These are phyloP conservation scores for Ustilago lituana DNA, from an alignment of 1,284 basidiomycete species.

Conservation along the genomic window DNA sequence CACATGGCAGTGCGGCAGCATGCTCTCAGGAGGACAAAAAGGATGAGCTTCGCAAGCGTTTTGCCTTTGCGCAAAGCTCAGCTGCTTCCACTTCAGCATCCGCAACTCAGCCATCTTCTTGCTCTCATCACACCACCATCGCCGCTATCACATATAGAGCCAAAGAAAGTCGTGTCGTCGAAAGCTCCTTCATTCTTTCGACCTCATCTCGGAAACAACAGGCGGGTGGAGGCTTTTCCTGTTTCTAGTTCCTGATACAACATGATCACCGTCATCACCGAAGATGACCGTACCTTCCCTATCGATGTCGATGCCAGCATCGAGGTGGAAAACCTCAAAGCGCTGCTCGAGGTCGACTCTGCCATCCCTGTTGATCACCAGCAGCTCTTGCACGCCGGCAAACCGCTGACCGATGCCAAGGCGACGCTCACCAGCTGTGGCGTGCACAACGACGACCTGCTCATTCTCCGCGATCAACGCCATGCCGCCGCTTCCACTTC, in stretches of 20 bases:
- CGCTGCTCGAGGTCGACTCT: conserved; percentile 58
- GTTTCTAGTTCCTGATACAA: too few species aligned
- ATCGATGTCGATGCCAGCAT: conserved; percentile 59
- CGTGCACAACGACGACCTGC: conserved; percentile 56
- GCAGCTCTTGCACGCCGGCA: conserved; percentile 43
- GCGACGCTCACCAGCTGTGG: conserved; percentile 51
- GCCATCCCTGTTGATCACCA: conserved; percentile 51
- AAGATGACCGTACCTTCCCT: conserved; percentile 55
- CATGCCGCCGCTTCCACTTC: not conserved
- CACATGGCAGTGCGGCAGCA: too few species aligned
- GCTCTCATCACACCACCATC: not conserved
- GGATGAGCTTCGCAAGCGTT: conserved; percentile 6
- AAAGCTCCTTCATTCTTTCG: too few species aligned
- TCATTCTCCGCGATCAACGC: conserved; percentile 40
- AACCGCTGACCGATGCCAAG: conserved; percentile 39
- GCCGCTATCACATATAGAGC: too few species aligned
- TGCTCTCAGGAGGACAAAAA: too few species aligned
- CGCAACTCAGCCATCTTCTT: not conserved
- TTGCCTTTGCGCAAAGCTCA: too few species aligned
- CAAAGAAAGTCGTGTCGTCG: too few species aligned
- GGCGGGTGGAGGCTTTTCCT: too few species aligned
- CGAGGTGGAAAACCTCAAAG: conserved; percentile 62
- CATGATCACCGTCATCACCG: conserved; percentile 64
- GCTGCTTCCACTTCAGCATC: too few species aligned
- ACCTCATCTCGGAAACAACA: too few species aligned